These are phyloP conservation scores for Phyllosticta citriasiana DNA, from an alignment of 2,329 filamentous ascomycete genomes.

Conservation along the genomic window DNA sequence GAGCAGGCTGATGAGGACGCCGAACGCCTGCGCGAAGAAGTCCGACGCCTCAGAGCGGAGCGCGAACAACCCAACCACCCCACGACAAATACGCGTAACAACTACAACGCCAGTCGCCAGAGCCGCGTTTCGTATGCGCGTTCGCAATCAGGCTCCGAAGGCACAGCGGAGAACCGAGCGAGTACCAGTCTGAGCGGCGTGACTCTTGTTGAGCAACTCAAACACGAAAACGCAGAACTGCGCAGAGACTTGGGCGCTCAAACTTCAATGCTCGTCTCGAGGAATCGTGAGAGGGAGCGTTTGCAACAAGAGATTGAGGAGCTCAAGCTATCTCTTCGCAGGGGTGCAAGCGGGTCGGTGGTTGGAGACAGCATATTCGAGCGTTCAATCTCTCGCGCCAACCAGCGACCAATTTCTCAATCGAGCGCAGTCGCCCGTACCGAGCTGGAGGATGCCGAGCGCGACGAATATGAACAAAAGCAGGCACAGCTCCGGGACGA, in stretches of 20 bases:
- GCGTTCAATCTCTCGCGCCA: slow-evolving; percentile 77
- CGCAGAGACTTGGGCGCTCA: slow-evolving; percentile 89
- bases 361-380: slow-evolving; percentile 86
- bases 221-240: slow-evolving; percentile 86
- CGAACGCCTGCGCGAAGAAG: slow-evolving; percentile 70
- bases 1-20: slow-evolving; percentile 90
- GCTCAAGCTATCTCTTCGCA: slow-evolving; percentile 76
- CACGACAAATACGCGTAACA: slow-evolving; percentile 24
- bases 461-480: slow-evolving; percentile 77
- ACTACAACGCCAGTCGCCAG: slow-evolving; percentile 26
- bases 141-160: slow-evolving; percentile 30
- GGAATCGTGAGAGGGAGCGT: slow-evolving; percentile 88
- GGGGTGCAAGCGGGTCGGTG: slow-evolving; percentile 48
- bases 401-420: slow-evolving; percentile 62
- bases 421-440: slow-evolving; percentile 48
- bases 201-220: slow-evolving; percentile 74
- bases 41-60: slow-evolving; percentile 55
- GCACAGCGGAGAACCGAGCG: slow-evolving; percentile 37
- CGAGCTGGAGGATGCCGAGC: slow-evolving; percentile 61
- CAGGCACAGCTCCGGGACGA: slow-evolving; percentile 78
- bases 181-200: slow-evolving; percentile 44
- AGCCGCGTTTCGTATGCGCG: slow-evolving; percentile 28
- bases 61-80: slow-evolving; percentile 22
- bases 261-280: slow-evolving; percentile 92
- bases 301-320: slow-evolving; percentile 97